Evolutionary conservation across 2,329 filamentous ascomycete genomes (phyloP).

Genomic region (Dactylellina drechsleri): DNA sequence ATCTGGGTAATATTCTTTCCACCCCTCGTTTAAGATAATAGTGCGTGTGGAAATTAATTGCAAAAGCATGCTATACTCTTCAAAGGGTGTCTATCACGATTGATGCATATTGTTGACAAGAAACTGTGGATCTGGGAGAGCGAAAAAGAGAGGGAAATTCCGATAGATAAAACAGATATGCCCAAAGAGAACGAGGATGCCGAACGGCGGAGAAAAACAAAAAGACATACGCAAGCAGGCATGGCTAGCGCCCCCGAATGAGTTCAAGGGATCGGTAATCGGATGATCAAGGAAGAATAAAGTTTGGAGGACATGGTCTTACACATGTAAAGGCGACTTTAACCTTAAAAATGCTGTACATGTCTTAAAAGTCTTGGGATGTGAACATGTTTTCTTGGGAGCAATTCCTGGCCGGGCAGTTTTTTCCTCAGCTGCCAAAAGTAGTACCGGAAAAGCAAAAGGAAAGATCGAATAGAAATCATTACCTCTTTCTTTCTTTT

Average conservation of each 20-base stretch:
- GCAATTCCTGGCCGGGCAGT: conserved; percentile 41
- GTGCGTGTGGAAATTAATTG: no score
- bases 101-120: no score
- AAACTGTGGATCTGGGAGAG: no score
- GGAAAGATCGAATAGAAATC: conserved; percentile 22
- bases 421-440: conserved; percentile 47
- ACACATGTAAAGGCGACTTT: conserved; percentile 32
- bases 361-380: neutral
- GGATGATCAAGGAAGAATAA: conserved; percentile 23
- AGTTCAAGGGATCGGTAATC: conserved; percentile 8
- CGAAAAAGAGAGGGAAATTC: no score
- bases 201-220: neutral
- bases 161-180: neutral
- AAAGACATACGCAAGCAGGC: neutral
- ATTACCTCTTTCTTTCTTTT: neutral
- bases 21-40: conserved; percentile 5
- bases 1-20: conserved; percentile 24
- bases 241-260: neutral
- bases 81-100: no score
- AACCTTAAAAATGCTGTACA: conserved; percentile 50
- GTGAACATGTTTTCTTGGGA: conserved; percentile 17
- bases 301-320: conserved; percentile 21
- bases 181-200: neutral
- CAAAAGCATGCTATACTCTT: no score
- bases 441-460: conserved; percentile 18